phyloP scores from a whole-genome alignment of 345 rosid genomes.

The Populus alba region DNA sequence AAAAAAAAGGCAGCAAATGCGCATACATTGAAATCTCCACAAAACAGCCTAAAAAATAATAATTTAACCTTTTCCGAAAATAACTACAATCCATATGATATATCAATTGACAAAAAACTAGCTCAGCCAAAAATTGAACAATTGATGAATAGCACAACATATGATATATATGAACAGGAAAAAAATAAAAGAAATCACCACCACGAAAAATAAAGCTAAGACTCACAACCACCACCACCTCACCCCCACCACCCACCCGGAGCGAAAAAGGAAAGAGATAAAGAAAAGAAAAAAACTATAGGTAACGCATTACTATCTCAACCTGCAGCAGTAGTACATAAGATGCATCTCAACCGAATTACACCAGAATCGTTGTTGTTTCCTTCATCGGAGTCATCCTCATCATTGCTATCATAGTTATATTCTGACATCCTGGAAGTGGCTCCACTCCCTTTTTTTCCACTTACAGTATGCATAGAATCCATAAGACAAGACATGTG shows the following conservation, averaged over 20 bases:
- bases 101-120: constrained; percentile 13
- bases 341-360: constrained; percentile 72
- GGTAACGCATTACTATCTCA: constrained; percentile 25
- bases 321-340: constrained; percentile 94
- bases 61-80: not conserved
- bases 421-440: constrained; percentile 38
- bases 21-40: not conserved
- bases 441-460: constrained; percentile 35
- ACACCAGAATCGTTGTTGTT: constrained; percentile 28
- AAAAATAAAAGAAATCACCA: not conserved
- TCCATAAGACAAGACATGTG: constrained; percentile 81
- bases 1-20: not conserved
- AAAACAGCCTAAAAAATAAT: not conserved
- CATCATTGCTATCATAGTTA: constrained; percentile 40
- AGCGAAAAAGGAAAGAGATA: not conserved
- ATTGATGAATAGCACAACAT: not conserved
- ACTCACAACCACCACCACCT: not conserved
- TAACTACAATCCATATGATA: not conserved
- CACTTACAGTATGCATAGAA: constrained; percentile 52
- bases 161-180: constrained; percentile 1
- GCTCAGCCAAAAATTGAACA: constrained; percentile 1
- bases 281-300: not conserved
- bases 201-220: not conserved
- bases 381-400: constrained; percentile 39
- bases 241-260: not conserved